Base-by-base conservation (phyloP, 345 rosid genomes). In the Eucalyptus victrix region DNA sequence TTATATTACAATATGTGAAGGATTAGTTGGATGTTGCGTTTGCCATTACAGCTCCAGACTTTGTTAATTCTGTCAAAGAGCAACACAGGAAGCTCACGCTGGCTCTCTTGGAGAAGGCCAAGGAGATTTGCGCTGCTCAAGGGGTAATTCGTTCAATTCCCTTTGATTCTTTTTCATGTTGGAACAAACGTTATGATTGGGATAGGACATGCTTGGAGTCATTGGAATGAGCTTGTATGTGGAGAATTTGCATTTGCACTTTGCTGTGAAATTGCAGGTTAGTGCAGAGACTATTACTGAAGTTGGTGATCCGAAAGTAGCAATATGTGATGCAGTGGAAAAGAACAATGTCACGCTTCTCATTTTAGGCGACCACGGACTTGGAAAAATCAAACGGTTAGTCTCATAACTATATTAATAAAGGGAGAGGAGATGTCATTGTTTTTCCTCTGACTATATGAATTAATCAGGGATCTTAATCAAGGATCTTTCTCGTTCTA, bases 301-400 rank as follows among this genome's bases (percentile, higher is more conserved):
- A 49, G 93, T 90, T 76, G 96, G 99, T 28, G 95, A 93, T 80
- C 95, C 98, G 15, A 92, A 91, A 90, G 92, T 92, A 34, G 93
- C 94, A 9, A 95, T 95, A 69, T 97, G 98, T 87, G 92, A 90
- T 32, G 95, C 97, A 12, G 94, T 93, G 45, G 91, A 95, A 91
- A 94, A 95, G 91, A 91, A 90, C 86, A 88, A 93, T 80, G 89
- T 94, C 92, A 93, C 93, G 87, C 91, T 97, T 87, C 97, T 96
- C 26, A 91, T 94, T 28, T 67, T 93, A 15, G 96, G 93, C 3
- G 92, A 93, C 72, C 93, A 90, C 23, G 95, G 93, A 56, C 90
- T 91, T 5, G 94, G 96, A 81, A 95, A 87, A 87, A 91, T 95
- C 87, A 93, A 93, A 86, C 92, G 95, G 99, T 95, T 3, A 85